These are phyloP conservation scores for Geranomyces variabilis DNA, from an alignment of 192 early-diverging fungal genomes.

Conservation along the genomic window DNA sequence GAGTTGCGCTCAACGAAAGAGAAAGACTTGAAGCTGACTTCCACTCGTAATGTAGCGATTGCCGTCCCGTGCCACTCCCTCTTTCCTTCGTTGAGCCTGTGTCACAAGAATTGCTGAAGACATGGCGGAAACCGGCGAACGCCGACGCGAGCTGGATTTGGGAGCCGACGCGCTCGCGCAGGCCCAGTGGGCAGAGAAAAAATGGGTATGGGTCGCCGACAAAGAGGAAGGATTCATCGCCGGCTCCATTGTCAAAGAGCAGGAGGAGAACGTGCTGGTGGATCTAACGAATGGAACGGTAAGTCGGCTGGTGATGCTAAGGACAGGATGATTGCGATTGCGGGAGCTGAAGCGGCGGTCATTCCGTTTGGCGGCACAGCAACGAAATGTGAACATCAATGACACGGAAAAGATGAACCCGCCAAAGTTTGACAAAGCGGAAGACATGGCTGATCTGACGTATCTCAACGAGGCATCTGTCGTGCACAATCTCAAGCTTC, in stretches of 20 bases:
- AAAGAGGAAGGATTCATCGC: constrained; percentile 86
- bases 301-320: constrained; percentile 22
- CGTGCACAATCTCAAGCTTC: constrained; percentile 91
- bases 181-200: constrained; percentile 76
- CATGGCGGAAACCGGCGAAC: background rate
- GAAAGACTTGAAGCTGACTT: too few relatives aligned
- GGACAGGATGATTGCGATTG: background rate
- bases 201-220: constrained; percentile 97
- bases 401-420: constrained; percentile 97
- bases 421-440: constrained; percentile 97
- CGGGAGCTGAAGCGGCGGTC: too few relatives aligned
- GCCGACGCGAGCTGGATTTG: background rate
- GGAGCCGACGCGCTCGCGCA: constrained; percentile 30
- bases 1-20: too few relatives aligned
- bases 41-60: too few relatives aligned
- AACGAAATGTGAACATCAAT: constrained; percentile 73
- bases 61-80: too few relatives aligned
- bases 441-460: constrained; percentile 98
- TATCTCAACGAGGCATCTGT: constrained; percentile 98
- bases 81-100: too few relatives aligned
- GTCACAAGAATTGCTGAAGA: too few relatives aligned
- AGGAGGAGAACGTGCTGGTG: constrained; percentile 74
- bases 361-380: constrained; percentile 38
- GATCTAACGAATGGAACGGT: constrained; percentile 79
- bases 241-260: constrained; percentile 76